Evolutionary conservation across 2,329 filamentous ascomycete species (phyloP).

Genomic region (Pseudogymnoascus sp.): DNA sequence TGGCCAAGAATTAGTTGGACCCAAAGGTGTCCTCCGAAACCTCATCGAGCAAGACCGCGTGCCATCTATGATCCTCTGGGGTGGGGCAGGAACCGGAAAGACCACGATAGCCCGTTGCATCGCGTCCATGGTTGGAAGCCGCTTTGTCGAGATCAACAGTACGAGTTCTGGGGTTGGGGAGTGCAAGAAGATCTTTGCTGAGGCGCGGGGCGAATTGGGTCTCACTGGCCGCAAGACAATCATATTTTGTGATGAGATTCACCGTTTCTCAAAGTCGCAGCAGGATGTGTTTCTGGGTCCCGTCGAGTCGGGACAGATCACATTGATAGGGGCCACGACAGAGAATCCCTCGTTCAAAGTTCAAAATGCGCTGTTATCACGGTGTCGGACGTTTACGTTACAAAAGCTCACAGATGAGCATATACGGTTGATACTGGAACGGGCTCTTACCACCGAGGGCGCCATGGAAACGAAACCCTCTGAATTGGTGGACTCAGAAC

Average conservation of each 20-base stretch:
- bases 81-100: conserved; percentile 72
- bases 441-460: conserved; percentile 61
- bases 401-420: conserved; percentile 64
- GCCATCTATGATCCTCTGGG: conserved; percentile 95
- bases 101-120: conserved; percentile 90
- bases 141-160: conserved; percentile 94
- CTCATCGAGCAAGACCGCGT: conserved; percentile 80
- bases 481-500: conserved; percentile 63
- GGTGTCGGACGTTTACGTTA: conserved; percentile 86
- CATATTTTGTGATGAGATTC: conserved; percentile 82
- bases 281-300: conserved; percentile 93
- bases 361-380: conserved; percentile 74
- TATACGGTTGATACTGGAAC: conserved; percentile 62
- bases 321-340: conserved; percentile 88
- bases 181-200: conserved; percentile 83
- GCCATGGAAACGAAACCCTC: conserved; percentile 36
- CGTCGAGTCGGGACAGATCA: conserved; percentile 84
- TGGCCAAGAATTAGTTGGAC: conserved; percentile 86
- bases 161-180: conserved; percentile 82
- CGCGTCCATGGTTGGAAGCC: conserved; percentile 68
- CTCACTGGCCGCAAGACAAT: conserved; percentile 88
- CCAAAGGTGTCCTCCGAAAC: conserved; percentile 71
- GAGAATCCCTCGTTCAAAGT: conserved; percentile 96
- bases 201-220: conserved; percentile 70
- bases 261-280: conserved; percentile 77